Base-by-base conservation (phyloP, 2,329 filamentous ascomycete genomes). In the Calonectria hawksworthii region DNA sequence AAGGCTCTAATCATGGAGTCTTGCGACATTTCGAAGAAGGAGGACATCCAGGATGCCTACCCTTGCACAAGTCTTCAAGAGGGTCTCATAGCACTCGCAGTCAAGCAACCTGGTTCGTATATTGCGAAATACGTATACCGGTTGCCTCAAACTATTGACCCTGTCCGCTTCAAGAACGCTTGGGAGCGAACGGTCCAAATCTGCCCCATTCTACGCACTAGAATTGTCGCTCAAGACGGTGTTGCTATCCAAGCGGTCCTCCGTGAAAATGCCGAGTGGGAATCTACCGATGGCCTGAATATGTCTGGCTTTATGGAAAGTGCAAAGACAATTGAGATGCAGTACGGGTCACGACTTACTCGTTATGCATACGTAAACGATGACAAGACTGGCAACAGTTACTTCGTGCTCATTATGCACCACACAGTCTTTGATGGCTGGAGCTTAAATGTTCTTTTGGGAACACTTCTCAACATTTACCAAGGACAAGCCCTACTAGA, bases 21-120 rank as follows among this genome's bases (percentile, higher is more conserved):
- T 32, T 61, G 54, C n/a, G 14, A 30, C 7, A 23, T 59, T 38
- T 32, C 51, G 23, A 77, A 82, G 50, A 23, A 80, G 38, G 38
- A 68, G 23, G 36, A 67, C n/a, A 84, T 87, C 84, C 72, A 82
- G 73, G 18, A 74, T 7, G 74, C 76, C 18, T 70, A 70, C 28
- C 68, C 68, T 28, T 70, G 68, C 68, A 61, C 68, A 18, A 41
- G 54, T 34, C 52, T 70, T 18, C 68, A 70, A 52, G 68, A 70
- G 38, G 68, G 68, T 26, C 54, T 70, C 13, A 70, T 70, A 32
- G 68, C 56, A 10, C 28, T 70, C 4, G 68, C 68, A 11, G 68
- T 70, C n/a, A 70, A 70, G 30, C 68, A 70, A 13, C 68, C 54
- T 5, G 68, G 68, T 23, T 70, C 68, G 1, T 70, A 70, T 11